Evolutionary conservation across 805 yeast genomes (phyloP).

Genomic region (Candida broadrunensis): DNA sequence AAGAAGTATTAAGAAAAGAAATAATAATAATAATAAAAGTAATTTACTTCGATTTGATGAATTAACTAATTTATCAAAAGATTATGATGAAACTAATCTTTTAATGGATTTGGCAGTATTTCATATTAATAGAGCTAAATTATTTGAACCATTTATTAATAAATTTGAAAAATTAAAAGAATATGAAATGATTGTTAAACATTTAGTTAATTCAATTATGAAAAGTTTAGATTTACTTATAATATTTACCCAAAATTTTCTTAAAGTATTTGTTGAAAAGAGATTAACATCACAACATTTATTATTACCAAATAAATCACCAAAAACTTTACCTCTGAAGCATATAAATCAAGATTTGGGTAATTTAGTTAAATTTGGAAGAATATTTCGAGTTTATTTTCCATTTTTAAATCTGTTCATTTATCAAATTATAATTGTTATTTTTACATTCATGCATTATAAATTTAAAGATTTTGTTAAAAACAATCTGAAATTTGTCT

Average conservation of each 20-base stretch:
- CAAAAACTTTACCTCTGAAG: neutral
- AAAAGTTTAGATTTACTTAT: constrained; percentile 35
- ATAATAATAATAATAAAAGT: too few species aligned
- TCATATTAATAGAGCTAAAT: constrained; percentile 50
- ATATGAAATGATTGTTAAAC: constrained; percentile 30
- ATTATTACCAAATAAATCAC: neutral
- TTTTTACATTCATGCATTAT: constrained; percentile 46
- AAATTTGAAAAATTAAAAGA: constrained; percentile 24
- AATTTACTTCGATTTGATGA: constrained; percentile 11
- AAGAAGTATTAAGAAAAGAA: neutral
- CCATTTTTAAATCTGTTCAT: constrained; percentile 49
- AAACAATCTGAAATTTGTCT: constrained; percentile 2
- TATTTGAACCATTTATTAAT: constrained; percentile 49
- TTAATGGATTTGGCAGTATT: constrained; percentile 44
- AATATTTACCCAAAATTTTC: constrained; percentile 29
- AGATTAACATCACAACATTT: constrained; percentile 4
- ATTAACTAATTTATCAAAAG: constrained; percentile 16
- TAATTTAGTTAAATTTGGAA: constrained; percentile 19
- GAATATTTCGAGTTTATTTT: constrained; percentile 35
- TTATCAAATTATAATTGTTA: constrained; percentile 51
- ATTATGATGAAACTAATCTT: constrained; percentile 30
- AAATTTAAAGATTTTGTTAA: constrained; percentile 23
- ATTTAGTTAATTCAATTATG: constrained; percentile 34
- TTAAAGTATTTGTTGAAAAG: constrained; percentile 12
- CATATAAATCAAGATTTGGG: neutral